Base-by-base conservation (phyloP, 2,329 filamentous ascomycete genomes). In the Conoideocrella luteorostrata region DNA sequence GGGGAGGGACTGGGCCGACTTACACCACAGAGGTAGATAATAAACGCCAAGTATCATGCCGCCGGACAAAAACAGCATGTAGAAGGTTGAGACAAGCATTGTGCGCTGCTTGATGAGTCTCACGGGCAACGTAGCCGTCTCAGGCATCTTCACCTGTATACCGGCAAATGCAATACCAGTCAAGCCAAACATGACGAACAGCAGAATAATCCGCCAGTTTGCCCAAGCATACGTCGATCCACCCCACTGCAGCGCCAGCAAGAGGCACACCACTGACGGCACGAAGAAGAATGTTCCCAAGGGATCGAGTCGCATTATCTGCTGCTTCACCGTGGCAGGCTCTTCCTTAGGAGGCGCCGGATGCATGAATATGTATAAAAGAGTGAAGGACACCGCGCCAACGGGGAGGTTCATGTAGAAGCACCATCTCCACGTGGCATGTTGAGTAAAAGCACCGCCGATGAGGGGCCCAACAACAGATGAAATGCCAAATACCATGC, bases 241-340 rank as follows among this genome's bases (percentile, higher is more conserved):
- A 41, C 77, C 78, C 79, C 78, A 84, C 53, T 84, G 75, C 26
- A 85, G 64, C 1, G 80, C 80, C 5, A 85, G 64, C 3, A 84
- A 61, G 29, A 84, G 72, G 48, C 71, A 78, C 12, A 82, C 67
- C 30, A 81, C 69, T 24, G 71, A 70, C 0, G 80, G 78, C 13
- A 84, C 59, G 49, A 84, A 77, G 57, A 81, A 70, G 12, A 75
- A 54, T 7, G 76, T 80, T 21, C 80, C 80, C 2, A 81, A 55
- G 0, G 76, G 77, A 45, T 83, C 78, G 39, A 82, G 66, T 1
- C 74, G 70, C 49, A 66, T 63, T 41, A 78, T 55, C 39, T 77
- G 73, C 44, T 68, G 58, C 41, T 56, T 56, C 24, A 68, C 24
- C 1, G 62, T 50, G 12, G 59, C 60, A 7, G 63, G 52, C 13